Evolutionary conservation across 2,329 filamentous ascomycete species (phyloP).

Genomic region (Venturiaceae sp.): DNA sequence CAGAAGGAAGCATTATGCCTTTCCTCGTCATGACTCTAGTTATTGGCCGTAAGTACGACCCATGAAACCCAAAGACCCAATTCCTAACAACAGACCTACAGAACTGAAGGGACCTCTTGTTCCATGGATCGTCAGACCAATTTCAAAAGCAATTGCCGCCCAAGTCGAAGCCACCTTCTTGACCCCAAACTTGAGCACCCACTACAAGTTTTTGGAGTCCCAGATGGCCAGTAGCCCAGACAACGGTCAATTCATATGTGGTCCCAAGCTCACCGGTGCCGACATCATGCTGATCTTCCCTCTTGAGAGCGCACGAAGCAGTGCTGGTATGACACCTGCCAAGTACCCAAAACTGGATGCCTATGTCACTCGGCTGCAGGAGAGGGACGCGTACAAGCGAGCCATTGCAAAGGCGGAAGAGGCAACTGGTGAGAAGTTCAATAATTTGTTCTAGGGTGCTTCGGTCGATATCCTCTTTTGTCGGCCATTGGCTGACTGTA

Average conservation of each 20-base stretch:
- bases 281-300: slow-evolving; percentile 45
- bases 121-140: slow-evolving; percentile 60
- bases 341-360: slow-evolving; percentile 36
- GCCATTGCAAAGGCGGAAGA: slow-evolving; percentile 42
- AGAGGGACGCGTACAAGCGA: slow-evolving; percentile 33
- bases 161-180: slow-evolving; percentile 36
- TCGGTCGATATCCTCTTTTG: not conserved
- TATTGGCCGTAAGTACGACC: slow-evolving; percentile 37
- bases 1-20: slow-evolving; percentile 75
- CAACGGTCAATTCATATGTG: slow-evolving; percentile 41
- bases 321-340: slow-evolving; percentile 27
- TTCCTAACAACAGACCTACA: slow-evolving; percentile 9
- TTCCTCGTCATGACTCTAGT: slow-evolving; percentile 57
- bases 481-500: not conserved
- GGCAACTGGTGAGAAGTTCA: slow-evolving; percentile 21
- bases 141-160: slow-evolving; percentile 46
- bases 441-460: not conserved
- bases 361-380: slow-evolving; percentile 36
- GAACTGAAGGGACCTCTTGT: slow-evolving; percentile 42
- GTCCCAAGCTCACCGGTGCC: slow-evolving; percentile 37
- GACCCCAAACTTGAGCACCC: slow-evolving; percentile 34
- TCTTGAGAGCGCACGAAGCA: slow-evolving; percentile 32
- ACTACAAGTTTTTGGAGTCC: slow-evolving; percentile 41
- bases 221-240: slow-evolving; percentile 37
- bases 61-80: no score